phyloP scores from a whole-genome alignment of 83 land plant genomes.

The Diphasiastrum complanatum region DNA sequence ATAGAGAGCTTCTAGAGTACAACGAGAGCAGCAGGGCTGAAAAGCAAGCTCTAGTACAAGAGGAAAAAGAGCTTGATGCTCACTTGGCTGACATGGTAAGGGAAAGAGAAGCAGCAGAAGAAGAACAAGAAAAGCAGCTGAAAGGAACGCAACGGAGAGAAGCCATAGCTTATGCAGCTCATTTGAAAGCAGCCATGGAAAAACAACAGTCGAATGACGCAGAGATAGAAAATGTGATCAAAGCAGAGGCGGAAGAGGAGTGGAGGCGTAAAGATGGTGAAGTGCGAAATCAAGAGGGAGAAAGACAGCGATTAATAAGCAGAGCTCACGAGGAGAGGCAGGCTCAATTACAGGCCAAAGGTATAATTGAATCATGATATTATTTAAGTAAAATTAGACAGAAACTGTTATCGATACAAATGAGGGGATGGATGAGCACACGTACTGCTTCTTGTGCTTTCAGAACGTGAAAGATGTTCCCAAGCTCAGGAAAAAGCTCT shows the following conservation, averaged over 20 bases:
- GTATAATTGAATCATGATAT: slow-evolving; percentile 1
- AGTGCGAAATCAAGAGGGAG: slow-evolving; percentile 25
- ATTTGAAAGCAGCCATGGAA: slow-evolving; percentile 24
- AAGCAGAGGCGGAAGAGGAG: slow-evolving; percentile 30
- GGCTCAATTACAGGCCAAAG: slow-evolving; percentile 22
- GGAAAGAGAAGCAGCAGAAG: slow-evolving; percentile 27
- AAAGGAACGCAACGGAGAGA: slow-evolving; percentile 25
- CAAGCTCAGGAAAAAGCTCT: too few species aligned
- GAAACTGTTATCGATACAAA: too few species aligned
- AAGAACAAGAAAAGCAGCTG: slow-evolving; percentile 22
- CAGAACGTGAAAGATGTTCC: too few species aligned
- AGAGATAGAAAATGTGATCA: slow-evolving; percentile 15
- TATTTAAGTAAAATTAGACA: too few species aligned
- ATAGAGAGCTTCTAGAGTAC: background rate
- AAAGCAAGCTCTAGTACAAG: slow-evolving; percentile 9
- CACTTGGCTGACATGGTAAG: slow-evolving; percentile 16
- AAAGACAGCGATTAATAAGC: slow-evolving; percentile 24
- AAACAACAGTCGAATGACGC: slow-evolving; percentile 25
- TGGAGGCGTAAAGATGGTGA: slow-evolving; percentile 28
- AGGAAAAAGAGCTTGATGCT: slow-evolving; percentile 22
- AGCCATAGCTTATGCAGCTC: slow-evolving; percentile 24
- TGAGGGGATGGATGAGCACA: too few species aligned
- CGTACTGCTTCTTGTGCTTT: too few species aligned
- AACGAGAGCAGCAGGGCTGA: slow-evolving; percentile 12
- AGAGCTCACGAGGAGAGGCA: slow-evolving; percentile 31